Conservation (phyloP, 2,329 filamentous ascomycete species). For the Fusarium nygamai region DNA sequence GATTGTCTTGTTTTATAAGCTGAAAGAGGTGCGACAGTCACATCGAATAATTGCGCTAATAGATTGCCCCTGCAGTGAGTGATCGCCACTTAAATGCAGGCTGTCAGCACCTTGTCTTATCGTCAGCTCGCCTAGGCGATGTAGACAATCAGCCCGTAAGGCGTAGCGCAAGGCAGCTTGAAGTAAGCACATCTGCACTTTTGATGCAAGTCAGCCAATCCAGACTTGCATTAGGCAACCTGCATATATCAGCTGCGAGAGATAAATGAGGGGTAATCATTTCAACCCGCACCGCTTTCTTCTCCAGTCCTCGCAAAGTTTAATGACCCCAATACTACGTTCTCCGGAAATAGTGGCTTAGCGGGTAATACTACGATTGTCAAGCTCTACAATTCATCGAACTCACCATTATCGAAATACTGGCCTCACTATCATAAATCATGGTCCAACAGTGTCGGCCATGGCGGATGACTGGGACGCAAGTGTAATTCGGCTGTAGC, state of each 20-base stretch:
- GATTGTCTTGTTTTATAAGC: background rate
- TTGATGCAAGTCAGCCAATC: no score
- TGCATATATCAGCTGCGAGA: no score
- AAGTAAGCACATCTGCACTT: no score
- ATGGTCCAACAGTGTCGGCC: no score
- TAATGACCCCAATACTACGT: no score
- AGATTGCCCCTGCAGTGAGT: background rate
- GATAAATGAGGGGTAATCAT: no score
- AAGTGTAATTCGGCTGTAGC: background rate
- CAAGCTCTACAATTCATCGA: background rate
- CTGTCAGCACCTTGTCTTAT: background rate
- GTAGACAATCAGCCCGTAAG: background rate
- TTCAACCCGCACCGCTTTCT: no score
- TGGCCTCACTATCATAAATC: rapidly evolving
- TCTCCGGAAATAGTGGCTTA: no score
- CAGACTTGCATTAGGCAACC: no score
- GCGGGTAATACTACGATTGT: no score
- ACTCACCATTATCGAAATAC: rapidly evolving
- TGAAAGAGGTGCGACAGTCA: background rate
- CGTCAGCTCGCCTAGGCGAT: background rate
- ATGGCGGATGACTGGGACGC: background rate
- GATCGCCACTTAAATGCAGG: background rate
- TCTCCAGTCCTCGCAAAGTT: no score
- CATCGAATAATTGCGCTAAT: background rate
- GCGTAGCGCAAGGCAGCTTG: no score